These are phyloP conservation scores for Cryptosporidium viatorum DNA, from an alignment of 169 alveolate species.

Conservation along the genomic window DNA sequence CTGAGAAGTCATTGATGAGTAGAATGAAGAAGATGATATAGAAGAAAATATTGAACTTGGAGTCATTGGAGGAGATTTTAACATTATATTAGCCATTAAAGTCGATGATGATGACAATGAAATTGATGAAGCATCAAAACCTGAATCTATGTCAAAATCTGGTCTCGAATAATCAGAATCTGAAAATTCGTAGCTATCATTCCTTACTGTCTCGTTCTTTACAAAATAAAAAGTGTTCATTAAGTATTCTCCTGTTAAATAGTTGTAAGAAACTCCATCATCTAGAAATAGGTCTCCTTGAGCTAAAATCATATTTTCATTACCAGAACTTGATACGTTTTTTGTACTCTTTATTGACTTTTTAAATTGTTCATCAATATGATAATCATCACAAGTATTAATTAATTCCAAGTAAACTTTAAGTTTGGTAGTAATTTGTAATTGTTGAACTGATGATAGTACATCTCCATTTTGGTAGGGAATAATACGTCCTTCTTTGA, in stretches of 20 bases:
- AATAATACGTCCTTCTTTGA: constrained; percentile 42
- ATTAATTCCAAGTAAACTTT: constrained; percentile 24
- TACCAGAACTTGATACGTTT: not conserved
- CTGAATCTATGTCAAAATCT: not conserved
- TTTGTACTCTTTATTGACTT: not conserved
- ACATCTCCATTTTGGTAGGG: constrained; percentile 56
- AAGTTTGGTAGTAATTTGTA: constrained; percentile 11
- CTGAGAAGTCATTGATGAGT: constrained; percentile 35
- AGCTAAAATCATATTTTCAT: constrained; percentile 20
- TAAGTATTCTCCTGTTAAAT: constrained; percentile 53
- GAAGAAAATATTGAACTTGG: constrained; percentile 58
- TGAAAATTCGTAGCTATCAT: not conserved
- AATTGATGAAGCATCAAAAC: not conserved
- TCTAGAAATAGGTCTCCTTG: constrained; percentile 47
- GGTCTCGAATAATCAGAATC: constrained; percentile 14
- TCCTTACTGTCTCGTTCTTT: not conserved
- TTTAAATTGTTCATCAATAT: not conserved
- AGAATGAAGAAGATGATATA: constrained; percentile 42
- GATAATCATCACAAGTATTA: not conserved
- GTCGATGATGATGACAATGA: constrained; percentile 1
- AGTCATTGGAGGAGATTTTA: constrained; percentile 43
- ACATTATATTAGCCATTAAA: not conserved
- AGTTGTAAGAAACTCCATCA: constrained; percentile 68
- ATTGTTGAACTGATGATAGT: constrained; percentile 45
- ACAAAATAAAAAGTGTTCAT: constrained; percentile 18